Evolutionary conservation across 2,329 filamentous ascomycete species (phyloP).

Genomic region (Apiospora pterosperma): DNA sequence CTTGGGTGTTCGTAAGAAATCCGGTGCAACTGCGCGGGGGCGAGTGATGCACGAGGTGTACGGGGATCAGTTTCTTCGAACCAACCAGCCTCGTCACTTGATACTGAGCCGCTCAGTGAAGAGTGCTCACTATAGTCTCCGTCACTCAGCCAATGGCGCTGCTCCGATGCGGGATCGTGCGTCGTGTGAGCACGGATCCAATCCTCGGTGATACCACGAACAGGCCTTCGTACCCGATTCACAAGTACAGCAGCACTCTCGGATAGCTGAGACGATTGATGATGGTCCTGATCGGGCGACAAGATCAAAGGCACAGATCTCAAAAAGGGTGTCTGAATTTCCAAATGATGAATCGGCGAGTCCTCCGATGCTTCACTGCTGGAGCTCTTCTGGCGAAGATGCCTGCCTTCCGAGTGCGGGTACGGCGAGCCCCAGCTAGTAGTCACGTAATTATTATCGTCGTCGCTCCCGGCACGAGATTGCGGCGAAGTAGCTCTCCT

Average conservation of each 20-base stretch:
- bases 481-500: slow-evolving; percentile 46
- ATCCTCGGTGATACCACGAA: slow-evolving; percentile 70
- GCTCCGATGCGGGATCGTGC: slow-evolving; percentile 65
- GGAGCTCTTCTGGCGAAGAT: slow-evolving; percentile 48
- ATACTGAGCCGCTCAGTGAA: slow-evolving; percentile 66
- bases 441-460: slow-evolving; percentile 54
- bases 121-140: slow-evolving; percentile 71
- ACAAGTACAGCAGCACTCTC: slow-evolving; percentile 59
- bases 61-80: slow-evolving; percentile 44
- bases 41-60: slow-evolving; percentile 43
- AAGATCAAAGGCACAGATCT: slow-evolving; percentile 49
- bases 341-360: slow-evolving; percentile 58
- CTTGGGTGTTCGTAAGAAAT: slow-evolving; percentile 37
- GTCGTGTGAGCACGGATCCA: slow-evolving; percentile 85
- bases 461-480: slow-evolving; percentile 23
- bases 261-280: slow-evolving; percentile 28
- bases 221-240: slow-evolving; percentile 57
- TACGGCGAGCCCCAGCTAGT: slow-evolving; percentile 94
- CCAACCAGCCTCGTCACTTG: slow-evolving; percentile 44
- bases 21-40: slow-evolving; percentile 23
- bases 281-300: slow-evolving; percentile 32
- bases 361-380: slow-evolving; percentile 60
- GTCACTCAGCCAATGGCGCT: slow-evolving; percentile 82
- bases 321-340: slow-evolving; percentile 60
- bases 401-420: slow-evolving; percentile 56